A percentile compares a stretch with the other conserved stretches of the same genome.
These are phyloP conservation scores for Diplosphaera chodatii DNA, from an alignment of 139 green algal genomes.

Conservation along the genomic window DNA sequence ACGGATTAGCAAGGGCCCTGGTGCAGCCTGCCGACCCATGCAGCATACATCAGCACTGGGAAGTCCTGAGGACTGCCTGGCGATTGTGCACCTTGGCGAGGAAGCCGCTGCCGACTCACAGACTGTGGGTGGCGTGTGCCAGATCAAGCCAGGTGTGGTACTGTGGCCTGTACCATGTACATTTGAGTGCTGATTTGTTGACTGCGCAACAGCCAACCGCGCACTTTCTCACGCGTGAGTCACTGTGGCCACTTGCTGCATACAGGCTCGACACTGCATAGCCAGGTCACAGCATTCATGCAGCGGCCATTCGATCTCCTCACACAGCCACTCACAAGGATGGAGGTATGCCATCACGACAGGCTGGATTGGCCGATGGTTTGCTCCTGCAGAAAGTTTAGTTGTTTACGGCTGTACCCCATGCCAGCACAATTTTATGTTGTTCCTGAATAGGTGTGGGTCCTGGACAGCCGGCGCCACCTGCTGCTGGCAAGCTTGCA, in stretches of 20 bases:
- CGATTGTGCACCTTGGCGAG: neutral
- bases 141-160: neutral
- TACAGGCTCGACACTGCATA: neutral
- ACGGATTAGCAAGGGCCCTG: neutral
- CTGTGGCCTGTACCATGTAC: too few species aligned
- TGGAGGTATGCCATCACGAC: neutral
- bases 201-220: too few species aligned
- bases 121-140: neutral
- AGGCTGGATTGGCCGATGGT: too few species aligned
- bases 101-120: neutral
- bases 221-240: too few species aligned
- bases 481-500: slow-evolving; percentile 2
- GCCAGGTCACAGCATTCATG: neutral
- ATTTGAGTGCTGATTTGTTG: too few species aligned
- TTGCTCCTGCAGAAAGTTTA: too few species aligned
- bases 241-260: too few species aligned
- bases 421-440: too few species aligned
- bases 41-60: neutral
- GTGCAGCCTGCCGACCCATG: too few species aligned
- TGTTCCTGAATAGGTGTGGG: neutral
- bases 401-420: too few species aligned
- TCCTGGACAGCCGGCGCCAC: neutral
- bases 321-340: neutral
- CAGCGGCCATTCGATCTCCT: neutral
- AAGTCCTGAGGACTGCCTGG: neutral